Evolutionary conservation across 164 flowering plant species (phyloP), one percentile per base, ranked within the genome.

Genomic region (Taxillus chinensis): DNA sequence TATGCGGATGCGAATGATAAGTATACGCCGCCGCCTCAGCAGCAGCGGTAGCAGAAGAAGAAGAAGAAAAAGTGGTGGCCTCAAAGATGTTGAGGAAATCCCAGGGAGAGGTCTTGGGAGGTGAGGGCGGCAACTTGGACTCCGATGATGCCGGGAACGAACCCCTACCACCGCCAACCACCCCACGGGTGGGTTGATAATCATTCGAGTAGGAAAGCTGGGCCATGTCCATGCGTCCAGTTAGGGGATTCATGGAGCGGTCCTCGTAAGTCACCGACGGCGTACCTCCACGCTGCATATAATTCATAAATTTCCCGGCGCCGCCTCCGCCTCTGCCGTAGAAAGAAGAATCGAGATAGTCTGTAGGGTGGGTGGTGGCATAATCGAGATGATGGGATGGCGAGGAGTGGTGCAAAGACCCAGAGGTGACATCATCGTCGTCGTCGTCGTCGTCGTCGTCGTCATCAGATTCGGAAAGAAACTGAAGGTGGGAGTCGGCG

Each of bases 101-200:
- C 99, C 97, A 95, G 39, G 87, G 41, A 2, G 97, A 86, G 43
- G 72, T 53, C 41, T 63, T 61, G 8, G 93, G 89, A 3, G 96
- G 96, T 5, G 98, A 67, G 0, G 98, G 96, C 7, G 92, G 96
- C 9, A 95, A 91, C 9, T 96, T 97, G 3, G 90, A 79, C 3
- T 81, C 78, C 8, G 89, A 83, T 37, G 80, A 69, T 0, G 96
- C 80, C 2, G 83, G 65, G 27, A 27, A 27, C 27, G 27, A 27
- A 27, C 27, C 27, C 27, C 27, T 27, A 27, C 27, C 27, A 27
- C 27, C 27, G 27, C 27, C 27, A 27, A 27, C 27, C 27, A 27
- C 27, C 27, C 2, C 27, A 27, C 27, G 27, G 27, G 27, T 27
- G 27, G 27, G 27, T 27, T 27, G 27, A 27, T 27, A 27, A 27